These are phyloP conservation scores for Hypsizygus ulmarius DNA, from an alignment of 1,284 basidiomycete genomes.

Conservation along the genomic window DNA sequence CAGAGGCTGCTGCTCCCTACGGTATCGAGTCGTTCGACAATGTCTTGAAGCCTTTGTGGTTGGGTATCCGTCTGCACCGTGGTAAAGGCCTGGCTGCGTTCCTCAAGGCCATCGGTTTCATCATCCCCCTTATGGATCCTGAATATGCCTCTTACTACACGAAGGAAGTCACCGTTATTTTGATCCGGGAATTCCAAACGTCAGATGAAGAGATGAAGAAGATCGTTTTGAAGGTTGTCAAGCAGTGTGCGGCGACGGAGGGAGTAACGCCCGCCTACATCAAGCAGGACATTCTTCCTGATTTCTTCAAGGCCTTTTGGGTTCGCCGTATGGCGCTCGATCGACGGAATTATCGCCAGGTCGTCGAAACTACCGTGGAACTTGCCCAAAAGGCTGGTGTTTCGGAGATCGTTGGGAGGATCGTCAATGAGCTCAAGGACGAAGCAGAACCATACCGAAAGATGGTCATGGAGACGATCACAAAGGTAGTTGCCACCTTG, in stretches of 20 bases:
- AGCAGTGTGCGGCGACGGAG: conserved; percentile 97
- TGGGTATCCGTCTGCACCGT: conserved; percentile 96
- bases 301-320: conserved; percentile 99
- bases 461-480: conserved; percentile 99
- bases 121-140: conserved; percentile 99
- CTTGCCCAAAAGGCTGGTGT: conserved; percentile 96
- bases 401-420: conserved; percentile 90
- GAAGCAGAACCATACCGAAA: conserved; percentile 97
- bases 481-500: conserved; percentile 89
- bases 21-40: conserved; percentile 99
- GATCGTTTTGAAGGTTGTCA: conserved; percentile 98
- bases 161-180: conserved; percentile 94
- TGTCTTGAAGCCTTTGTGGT: conserved; percentile 97
- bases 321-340: conserved; percentile 97
- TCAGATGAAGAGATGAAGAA: conserved; percentile 99
- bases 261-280: conserved; percentile 94
- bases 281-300: conserved; percentile 96
- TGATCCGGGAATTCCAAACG: conserved; percentile 99
- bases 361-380: conserved; percentile 98
- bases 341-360: conserved; percentile 92
- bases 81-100: conserved; percentile 98
- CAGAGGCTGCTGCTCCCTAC: conserved; percentile 96
- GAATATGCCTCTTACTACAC: conserved; percentile 99
- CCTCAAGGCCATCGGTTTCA: conserved; percentile 98
- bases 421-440: conserved; percentile 97